Evolutionary conservation across 192 early-diverging fungal genomes (phyloP), one percentile per base, ranked within the genome.

Genomic region (Paraglomus brasilianum): DNA sequence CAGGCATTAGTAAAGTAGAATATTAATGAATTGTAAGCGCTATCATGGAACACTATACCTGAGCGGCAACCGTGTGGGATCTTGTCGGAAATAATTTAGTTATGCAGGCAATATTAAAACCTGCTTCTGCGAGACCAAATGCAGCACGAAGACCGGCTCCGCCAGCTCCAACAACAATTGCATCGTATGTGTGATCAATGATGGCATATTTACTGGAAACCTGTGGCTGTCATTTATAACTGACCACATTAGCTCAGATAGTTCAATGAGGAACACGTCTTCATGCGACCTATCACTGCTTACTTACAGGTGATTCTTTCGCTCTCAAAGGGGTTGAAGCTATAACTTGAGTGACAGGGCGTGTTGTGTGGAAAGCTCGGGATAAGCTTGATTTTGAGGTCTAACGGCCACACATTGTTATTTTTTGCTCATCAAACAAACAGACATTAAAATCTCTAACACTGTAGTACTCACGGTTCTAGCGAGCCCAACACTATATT

Each of bases 51-150:
- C 38, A n/a, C n/a, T n/a, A 61, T 76, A 86, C 85, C 79, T 98
- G 96, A 59, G 96, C 96, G 52, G 96, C 96, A 48, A 98, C 96
- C 36, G 95, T 98, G 85, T 98, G 96, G 24, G 93, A 96, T 74
- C 96, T 91, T 44, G 95, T 97, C 22, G 95, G 95, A 88, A 99
- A 99, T 43, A 99, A 82, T 84, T 98, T 98, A 61, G 95, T 92
- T 72, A 98, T 95, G 75, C 96, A 98, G 7, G 96, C 96, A 19
- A 93, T 96, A 75, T 98, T 98, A 80, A 98, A 91, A 47, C 91
- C 90, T 39, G 90, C 89, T 75, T 94, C 88, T 46, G 97, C 92
- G 56, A 99, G 90, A 77, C 97, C 97, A 79, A 97, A 94, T 53
- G 95, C 94, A 49, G 95, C 95, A 69, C 97, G 94, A 40, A 99